Evolutionary conservation across 2,329 filamentous ascomycete genomes (phyloP).

Genomic region (Fusarium tjaetaba): DNA sequence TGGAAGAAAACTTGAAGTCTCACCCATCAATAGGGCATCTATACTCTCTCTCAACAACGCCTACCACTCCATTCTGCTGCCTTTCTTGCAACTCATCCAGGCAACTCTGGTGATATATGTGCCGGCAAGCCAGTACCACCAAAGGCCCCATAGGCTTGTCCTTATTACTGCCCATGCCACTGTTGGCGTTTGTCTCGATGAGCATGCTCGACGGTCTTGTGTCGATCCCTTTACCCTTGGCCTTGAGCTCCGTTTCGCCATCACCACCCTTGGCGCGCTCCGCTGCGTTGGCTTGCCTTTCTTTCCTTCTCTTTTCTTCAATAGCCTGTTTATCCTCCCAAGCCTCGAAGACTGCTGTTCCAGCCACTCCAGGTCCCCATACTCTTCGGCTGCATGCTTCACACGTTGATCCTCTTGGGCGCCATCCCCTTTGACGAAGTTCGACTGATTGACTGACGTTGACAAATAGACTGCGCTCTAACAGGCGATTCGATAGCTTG

Average conservation of each 20-base stretch:
- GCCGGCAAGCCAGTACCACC: slow-evolving; percentile 75
- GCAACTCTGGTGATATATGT: slow-evolving; percentile 76
- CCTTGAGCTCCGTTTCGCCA: slow-evolving; percentile 48
- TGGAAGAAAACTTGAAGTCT: slow-evolving; percentile 10
- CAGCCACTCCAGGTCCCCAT: slow-evolving; percentile 86
- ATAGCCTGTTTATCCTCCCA: slow-evolving; percentile 74
- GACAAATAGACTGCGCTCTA: slow-evolving; percentile 89
- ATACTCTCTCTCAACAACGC: slow-evolving; percentile 60
- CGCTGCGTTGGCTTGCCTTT: slow-evolving; percentile 51
- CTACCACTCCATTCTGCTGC: slow-evolving; percentile 58
- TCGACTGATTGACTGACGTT: slow-evolving; percentile 79
- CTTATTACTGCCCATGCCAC: slow-evolving; percentile 29
- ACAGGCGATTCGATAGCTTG: slow-evolving; percentile 81
- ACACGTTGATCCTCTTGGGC: slow-evolving; percentile 85
- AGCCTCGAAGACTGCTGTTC: slow-evolving; percentile 78
- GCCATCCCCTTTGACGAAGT: slow-evolving; percentile 86
- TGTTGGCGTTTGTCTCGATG: slow-evolving; percentile 44
- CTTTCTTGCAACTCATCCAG: slow-evolving; percentile 71
- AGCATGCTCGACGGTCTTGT: slow-evolving; percentile 55
- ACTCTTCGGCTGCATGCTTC: slow-evolving; percentile 84
- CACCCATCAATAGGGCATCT: slow-evolving; percentile 68
- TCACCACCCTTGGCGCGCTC: slow-evolving; percentile 53
- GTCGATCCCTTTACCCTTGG: slow-evolving; percentile 57
- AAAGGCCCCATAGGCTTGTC: slow-evolving; percentile 69
- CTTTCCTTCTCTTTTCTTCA: slow-evolving; percentile 58